These are phyloP conservation scores for Glonium stellatum DNA, from an alignment of 495 filamentous ascomycete species.

Conservation along the genomic window DNA sequence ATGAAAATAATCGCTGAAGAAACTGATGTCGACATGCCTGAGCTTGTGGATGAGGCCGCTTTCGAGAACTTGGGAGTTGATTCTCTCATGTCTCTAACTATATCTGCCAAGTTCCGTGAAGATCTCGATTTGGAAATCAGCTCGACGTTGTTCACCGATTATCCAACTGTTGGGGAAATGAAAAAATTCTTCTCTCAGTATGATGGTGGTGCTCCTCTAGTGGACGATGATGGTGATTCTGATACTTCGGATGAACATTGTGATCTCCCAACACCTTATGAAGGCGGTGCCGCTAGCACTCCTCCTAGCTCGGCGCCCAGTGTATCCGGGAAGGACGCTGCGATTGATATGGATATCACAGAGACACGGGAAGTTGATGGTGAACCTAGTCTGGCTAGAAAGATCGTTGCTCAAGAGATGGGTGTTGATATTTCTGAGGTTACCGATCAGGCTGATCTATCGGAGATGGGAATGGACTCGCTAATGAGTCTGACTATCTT, in stretches of 20 bases:
- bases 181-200: constrained; percentile 42
- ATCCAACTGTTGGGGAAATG: constrained; percentile 40
- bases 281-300: constrained; percentile 29
- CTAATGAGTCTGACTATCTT: constrained; percentile 44
- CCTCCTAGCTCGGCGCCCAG: constrained; percentile 33
- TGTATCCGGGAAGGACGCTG: constrained; percentile 32
- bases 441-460: constrained; percentile 36
- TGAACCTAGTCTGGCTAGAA: constrained; percentile 35
- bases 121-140: constrained; percentile 41
- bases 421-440: constrained; percentile 41
- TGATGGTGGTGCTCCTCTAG: constrained; percentile 34
- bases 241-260: constrained; percentile 32
- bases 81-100: constrained; percentile 40
- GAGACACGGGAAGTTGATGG: constrained; percentile 22
- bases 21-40: constrained; percentile 39
- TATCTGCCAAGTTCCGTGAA: constrained; percentile 42
- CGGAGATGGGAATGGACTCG: constrained; percentile 43
- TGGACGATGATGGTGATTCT: constrained; percentile 27
- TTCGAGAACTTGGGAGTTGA: constrained; percentile 43
- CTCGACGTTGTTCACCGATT: constrained; percentile 40
- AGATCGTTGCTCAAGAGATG: constrained; percentile 42
- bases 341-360: constrained; percentile 14
- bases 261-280: constrained; percentile 34
- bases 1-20: constrained; percentile 42
- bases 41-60: constrained; percentile 40